phyloP scores from a whole-genome alignment of 176 grass and related monocot species.

The Zea luxurians region DNA sequence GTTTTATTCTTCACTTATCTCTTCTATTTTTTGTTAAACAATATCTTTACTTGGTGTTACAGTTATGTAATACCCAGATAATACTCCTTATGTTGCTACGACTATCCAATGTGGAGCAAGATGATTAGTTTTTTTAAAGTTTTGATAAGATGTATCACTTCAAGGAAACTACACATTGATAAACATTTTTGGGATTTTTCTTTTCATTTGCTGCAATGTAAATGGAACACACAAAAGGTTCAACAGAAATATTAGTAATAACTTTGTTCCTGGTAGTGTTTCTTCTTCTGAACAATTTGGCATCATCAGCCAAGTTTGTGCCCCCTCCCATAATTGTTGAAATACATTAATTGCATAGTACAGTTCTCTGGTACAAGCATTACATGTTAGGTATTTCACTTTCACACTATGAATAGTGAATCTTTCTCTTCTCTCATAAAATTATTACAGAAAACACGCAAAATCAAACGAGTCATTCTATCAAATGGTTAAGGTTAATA shows the following conservation, averaged over 20 bases:
- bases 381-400: neutral
- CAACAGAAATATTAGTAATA: neutral
- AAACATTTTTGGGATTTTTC: neutral
- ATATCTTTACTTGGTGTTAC: slow-evolving; percentile 9
- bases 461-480: too few relatives aligned
- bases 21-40: slow-evolving; percentile 11
- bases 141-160: neutral
- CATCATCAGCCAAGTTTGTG: slow-evolving; percentile 9
- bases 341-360: neutral
- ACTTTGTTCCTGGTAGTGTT: neutral
- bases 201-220: neutral
- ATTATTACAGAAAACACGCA: too few relatives aligned
- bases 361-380: slow-evolving; percentile 5
- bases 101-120: neutral
- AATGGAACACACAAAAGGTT: neutral
- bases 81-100: neutral
- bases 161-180: neutral
- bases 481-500: too few relatives aligned
- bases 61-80: neutral
- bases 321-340: neutral
- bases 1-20: slow-evolving; percentile 11
- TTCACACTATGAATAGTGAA: neutral
- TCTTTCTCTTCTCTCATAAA: neutral
- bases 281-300: neutral
- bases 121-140: neutral